Conservation (phyloP, 352 stramenopile species). For the Pythium grandisporangium region DNA sequence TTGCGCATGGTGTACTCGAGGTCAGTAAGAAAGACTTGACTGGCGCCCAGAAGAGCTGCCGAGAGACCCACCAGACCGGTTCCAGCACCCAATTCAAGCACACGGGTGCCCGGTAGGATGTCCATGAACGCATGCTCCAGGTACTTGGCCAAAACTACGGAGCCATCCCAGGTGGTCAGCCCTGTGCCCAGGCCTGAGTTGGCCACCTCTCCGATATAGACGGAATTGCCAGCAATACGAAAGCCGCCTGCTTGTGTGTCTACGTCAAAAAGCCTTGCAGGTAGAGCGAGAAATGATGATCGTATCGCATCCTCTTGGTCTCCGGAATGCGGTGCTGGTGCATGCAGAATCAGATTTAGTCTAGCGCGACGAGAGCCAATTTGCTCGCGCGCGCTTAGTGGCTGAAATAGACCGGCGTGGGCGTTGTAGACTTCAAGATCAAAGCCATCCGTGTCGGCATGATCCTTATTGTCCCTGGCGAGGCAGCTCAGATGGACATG, state of each 20-base stretch:
- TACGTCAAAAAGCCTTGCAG: constrained; percentile 43
- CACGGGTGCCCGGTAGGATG: constrained; percentile 20
- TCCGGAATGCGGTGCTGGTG: no score
- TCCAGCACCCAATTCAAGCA: constrained; percentile 81
- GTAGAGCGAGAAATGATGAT: constrained; percentile 33
- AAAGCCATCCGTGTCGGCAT: background rate
- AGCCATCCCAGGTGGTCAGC: constrained; percentile 87
- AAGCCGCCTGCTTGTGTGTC: constrained; percentile 30
- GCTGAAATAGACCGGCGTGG: constrained; percentile 2
- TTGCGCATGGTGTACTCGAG: constrained; percentile 85
- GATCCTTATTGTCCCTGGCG: no score
- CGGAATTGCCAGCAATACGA: constrained; percentile 32
- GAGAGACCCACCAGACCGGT: constrained; percentile 83
- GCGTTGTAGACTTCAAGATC: constrained; percentile 12
- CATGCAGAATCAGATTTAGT: constrained; percentile 11
- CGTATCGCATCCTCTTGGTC: background rate
- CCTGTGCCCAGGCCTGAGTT: constrained; percentile 84
- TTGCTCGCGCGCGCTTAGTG: constrained; percentile 1
- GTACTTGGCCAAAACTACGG: constrained; percentile 88
- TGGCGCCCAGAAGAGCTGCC: constrained; percentile 61
- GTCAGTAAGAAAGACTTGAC: constrained; percentile 78
- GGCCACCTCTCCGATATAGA: constrained; percentile 54
- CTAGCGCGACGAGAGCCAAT: constrained; percentile 7
- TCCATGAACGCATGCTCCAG: constrained; percentile 38
- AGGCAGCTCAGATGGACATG: no score